Conservation (phyloP, 352 stramenopile species). For the Blastocystis sp. region DNA sequence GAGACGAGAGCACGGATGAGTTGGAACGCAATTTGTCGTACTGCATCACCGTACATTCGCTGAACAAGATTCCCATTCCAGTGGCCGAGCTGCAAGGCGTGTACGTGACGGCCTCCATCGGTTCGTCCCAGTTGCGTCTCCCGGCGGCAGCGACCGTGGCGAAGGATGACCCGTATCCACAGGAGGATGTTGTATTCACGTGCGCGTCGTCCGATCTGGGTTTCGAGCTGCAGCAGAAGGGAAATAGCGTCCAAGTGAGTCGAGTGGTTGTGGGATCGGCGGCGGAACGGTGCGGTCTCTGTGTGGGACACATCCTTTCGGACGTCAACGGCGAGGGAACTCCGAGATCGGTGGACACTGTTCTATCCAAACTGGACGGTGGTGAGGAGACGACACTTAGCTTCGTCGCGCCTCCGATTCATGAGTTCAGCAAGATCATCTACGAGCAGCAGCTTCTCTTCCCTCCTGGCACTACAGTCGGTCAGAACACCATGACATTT, state of each 20-base stretch:
- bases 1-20: constrained; percentile 16
- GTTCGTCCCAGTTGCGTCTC: neutral
- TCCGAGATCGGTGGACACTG: neutral
- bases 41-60: neutral
- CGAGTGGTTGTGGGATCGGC: neutral
- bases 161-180: neutral
- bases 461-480: constrained; percentile 21
- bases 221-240: neutral
- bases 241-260: neutral
- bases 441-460: constrained; percentile 47
- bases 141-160: neutral
- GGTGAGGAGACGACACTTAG: neutral
- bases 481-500: neutral
- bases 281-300: neutral
- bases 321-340: neutral
- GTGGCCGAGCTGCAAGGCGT: neutral
- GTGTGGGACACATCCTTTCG: neutral
- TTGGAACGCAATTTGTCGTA: constrained; percentile 40
- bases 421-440: neutral
- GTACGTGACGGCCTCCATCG: constrained; percentile 3
- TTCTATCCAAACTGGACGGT: neutral
- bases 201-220: neutral
- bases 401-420: neutral
- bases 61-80: constrained; percentile 1
- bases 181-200: neutral